Conservation (phyloP, 768 basidiomycete species). For the Suillus luteus region DNA sequence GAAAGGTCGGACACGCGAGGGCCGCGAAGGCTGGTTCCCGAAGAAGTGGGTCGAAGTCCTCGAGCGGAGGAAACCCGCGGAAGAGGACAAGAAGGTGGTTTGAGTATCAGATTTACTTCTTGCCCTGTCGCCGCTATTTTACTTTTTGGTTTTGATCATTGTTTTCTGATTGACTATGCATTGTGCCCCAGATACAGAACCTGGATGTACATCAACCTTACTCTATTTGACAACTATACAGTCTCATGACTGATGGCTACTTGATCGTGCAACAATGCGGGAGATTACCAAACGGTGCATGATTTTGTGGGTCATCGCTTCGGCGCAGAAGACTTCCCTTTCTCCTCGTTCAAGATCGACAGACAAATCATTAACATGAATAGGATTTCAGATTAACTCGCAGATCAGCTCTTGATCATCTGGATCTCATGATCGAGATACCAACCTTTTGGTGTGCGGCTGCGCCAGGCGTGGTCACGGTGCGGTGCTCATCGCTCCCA, state of each 20-base stretch:
- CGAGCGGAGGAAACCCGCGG: conserved; percentile 43
- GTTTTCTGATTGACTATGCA: background rate
- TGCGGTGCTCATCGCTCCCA: background rate
- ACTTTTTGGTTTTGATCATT: conserved; percentile 1
- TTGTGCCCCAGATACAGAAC: background rate
- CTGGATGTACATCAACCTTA: background rate
- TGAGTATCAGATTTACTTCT: conserved; percentile 18
- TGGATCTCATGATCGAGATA: background rate
- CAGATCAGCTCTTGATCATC: background rate
- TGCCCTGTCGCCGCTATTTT: background rate
- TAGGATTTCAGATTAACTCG: background rate
- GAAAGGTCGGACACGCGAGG: conserved; percentile 91
- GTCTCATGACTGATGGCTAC: background rate
- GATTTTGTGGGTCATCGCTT: background rate
- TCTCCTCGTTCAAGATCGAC: background rate
- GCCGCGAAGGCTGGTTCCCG: conserved; percentile 94
- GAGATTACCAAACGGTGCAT: background rate
- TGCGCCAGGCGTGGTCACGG: background rate
- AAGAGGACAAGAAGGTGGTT: conserved; percentile 44
- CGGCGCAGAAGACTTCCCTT: background rate
- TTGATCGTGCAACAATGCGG: background rate
- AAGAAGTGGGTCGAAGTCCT: conserved; percentile 82
- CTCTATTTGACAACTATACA: background rate
- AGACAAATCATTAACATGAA: background rate
- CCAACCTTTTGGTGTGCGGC: background rate